Conservation (phyloP, 257 asterid species). For the Galeopsis tetrahit region DNA sequence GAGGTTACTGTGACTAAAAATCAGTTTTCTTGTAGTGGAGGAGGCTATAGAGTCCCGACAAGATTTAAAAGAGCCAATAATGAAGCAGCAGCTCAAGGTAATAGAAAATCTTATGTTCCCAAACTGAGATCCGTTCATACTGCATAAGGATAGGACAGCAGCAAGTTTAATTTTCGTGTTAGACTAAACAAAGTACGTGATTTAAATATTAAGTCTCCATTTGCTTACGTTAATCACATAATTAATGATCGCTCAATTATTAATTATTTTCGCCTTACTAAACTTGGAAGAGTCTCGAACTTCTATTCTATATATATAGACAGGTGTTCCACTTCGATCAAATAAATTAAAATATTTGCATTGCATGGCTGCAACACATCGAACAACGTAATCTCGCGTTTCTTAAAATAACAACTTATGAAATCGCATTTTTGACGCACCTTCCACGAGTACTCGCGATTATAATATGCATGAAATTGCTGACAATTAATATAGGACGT, state of each 20-base stretch:
- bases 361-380: slow-evolving; percentile 42
- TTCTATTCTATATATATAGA: slow-evolving; percentile 29
- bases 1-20: too few species aligned
- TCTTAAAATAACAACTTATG: neutral
- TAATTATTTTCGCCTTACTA: neutral
- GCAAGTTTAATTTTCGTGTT: slow-evolving; percentile 21
- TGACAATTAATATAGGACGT: too few species aligned
- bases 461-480: slow-evolving; percentile 38
- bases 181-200: neutral
- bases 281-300: slow-evolving; percentile 41
- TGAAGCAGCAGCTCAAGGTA: neutral
- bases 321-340: slow-evolving; percentile 42
- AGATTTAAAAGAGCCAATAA: slow-evolving; percentile 29
- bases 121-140: slow-evolving; percentile 24
- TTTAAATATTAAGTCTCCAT: slow-evolving; percentile 7
- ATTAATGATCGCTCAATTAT: neutral
- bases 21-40: too few species aligned
- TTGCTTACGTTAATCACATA: slow-evolving; percentile 27
- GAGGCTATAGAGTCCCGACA: neutral
- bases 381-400: slow-evolving; percentile 27
- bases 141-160: slow-evolving; percentile 25
- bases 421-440: slow-evolving; percentile 25
- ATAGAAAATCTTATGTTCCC: neutral
- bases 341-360: slow-evolving; percentile 27
- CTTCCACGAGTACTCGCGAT: slow-evolving; percentile 5